phyloP scores from a whole-genome alignment of 805 yeast genomes.

The Yarrowia sp. region DNA sequence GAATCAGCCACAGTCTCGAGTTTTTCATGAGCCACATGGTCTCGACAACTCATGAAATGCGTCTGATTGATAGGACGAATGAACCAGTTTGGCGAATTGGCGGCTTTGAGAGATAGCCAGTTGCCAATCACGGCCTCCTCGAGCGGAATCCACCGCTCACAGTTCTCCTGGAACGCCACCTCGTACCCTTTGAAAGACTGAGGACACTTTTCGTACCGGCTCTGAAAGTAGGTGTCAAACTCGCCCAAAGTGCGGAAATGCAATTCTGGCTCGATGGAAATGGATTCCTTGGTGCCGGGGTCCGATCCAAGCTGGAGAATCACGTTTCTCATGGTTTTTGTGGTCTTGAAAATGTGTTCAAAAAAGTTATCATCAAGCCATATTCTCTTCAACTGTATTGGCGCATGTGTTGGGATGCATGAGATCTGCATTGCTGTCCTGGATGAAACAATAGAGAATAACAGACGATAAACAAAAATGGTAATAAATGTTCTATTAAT shows the following conservation, averaged over 20 bases:
- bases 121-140: conserved; percentile 8
- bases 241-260: conserved; percentile 9
- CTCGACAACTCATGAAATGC: neutral
- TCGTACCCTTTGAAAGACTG: neutral
- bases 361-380: no score
- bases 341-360: no score
- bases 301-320: neutral
- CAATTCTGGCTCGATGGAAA: neutral
- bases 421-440: neutral
- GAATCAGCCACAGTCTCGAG: conserved; percentile 24
- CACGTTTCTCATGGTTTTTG: neutral
- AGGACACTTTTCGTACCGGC: neutral
- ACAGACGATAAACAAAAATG: no score
- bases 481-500: no score
- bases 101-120: conserved; percentile 6
- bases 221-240: conserved; percentile 5
- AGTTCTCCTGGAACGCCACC: neutral
- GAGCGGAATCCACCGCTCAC: neutral
- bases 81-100: neutral
- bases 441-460: no score
- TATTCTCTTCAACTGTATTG: neutral
- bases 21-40: conserved; percentile 11
- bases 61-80: neutral
- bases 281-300: neutral
- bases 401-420: conserved; percentile 8